A percentile compares a stretch with the other conserved stretches of the same genome.
Evolutionary conservation across 257 asterid species (phyloP).

Genomic region (Anisodus tanguticus): DNA sequence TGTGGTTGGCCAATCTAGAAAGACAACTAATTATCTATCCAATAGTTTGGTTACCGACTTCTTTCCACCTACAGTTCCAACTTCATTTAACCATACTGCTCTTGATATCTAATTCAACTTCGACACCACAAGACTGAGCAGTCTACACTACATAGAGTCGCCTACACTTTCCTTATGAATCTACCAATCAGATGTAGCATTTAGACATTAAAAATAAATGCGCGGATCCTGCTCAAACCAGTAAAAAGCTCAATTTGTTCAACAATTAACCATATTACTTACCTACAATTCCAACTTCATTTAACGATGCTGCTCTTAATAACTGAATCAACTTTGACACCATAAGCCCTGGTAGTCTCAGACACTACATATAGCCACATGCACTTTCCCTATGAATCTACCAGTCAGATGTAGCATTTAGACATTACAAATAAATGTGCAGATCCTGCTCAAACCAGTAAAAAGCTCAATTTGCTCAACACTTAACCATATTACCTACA

Average conservation of each 20-base stretch:
- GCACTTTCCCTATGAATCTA: too few species aligned
- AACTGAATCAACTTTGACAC: conserved; percentile 70
- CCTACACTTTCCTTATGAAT: not conserved
- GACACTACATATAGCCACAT: too few species aligned
- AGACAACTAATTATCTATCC: too few species aligned
- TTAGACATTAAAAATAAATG: not conserved
- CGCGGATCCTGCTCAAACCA: not conserved
- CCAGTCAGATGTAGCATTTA: too few species aligned
- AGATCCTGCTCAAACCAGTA: not conserved
- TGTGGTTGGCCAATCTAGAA: too few species aligned
- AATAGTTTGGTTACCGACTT: too few species aligned
- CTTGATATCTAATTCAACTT: conserved; percentile 67
- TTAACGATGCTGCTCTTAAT: conserved; percentile 49
- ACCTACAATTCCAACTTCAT: conserved; percentile 59
- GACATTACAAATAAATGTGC: too few species aligned
- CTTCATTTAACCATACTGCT: conserved; percentile 48
- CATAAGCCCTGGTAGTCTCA: conserved; percentile 65
- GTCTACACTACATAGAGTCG: not conserved
- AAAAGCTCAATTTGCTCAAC: not conserved
- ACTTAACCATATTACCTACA: conserved; percentile 46
- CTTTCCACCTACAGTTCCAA: conserved; percentile 53
- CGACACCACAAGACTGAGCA: conserved; percentile 79
- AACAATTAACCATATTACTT: conserved; percentile 32
- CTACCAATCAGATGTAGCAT: not conserved
- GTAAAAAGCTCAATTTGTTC: not conserved